These are phyloP conservation scores for Pyrenopolyporus hunteri DNA, from an alignment of 495 filamentous ascomycete genomes.

Conservation along the genomic window DNA sequence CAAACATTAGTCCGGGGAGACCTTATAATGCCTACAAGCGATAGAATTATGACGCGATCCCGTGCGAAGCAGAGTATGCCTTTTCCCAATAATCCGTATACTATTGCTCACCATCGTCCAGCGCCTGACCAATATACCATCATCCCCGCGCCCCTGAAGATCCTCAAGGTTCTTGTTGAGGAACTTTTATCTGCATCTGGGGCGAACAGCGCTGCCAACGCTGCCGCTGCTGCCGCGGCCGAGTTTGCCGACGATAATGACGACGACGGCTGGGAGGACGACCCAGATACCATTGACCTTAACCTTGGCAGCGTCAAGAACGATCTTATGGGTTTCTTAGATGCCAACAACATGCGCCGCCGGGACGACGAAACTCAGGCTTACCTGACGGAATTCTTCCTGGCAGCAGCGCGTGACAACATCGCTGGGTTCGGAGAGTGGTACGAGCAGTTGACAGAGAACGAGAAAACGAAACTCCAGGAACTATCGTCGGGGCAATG, in stretches of 20 bases:
- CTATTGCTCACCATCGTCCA: conserved; percentile 36
- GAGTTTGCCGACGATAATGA: conserved; percentile 66
- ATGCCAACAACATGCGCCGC: conserved; percentile 66
- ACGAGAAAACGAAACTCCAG: conserved; percentile 76
- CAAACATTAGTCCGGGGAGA: conserved; percentile 90
- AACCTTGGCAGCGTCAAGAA: conserved; percentile 66
- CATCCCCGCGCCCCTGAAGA: conserved; percentile 87
- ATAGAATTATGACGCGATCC: conserved; percentile 91
- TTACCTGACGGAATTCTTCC: conserved; percentile 84
- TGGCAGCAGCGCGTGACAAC: conserved; percentile 65
- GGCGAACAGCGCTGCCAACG: conserved; percentile 54
- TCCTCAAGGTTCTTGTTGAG: conserved; percentile 92
- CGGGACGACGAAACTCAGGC: conserved; percentile 92
- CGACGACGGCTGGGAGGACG: conserved; percentile 89
- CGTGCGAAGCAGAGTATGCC: conserved; percentile 73
- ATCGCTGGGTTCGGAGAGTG: conserved; percentile 76
- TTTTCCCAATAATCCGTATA: neutral
- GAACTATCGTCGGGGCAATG: conserved; percentile 39
- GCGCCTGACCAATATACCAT: conserved; percentile 91
- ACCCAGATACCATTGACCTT: conserved; percentile 76
- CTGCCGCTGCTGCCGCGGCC: conserved; percentile 57
- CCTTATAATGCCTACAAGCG: conserved; percentile 77
- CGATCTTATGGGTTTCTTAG: conserved; percentile 80
- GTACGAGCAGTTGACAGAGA: conserved; percentile 69
- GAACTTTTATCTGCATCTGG: conserved; percentile 75